A percentile compares a stretch with the other conserved stretches of the same genome.
Conservation (phyloP, 257 asterid genomes). For the Capsicum rhomboideum region DNA sequence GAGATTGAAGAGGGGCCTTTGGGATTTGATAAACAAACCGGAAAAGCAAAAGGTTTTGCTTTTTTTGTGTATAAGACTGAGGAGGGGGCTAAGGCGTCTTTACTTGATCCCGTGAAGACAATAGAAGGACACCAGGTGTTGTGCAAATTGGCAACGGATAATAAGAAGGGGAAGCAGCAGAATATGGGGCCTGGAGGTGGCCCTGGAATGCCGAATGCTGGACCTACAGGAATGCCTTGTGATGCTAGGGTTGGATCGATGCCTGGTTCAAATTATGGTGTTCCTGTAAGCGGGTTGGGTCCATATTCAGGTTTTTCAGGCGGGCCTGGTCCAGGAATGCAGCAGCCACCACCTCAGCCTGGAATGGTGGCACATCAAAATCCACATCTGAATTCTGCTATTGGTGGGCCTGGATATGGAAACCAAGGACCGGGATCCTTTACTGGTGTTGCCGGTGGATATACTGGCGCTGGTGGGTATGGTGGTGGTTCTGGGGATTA, state of each 20-base stretch:
- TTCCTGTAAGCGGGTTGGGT: slow-evolving; percentile 31
- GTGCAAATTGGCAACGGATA: slow-evolving; percentile 90
- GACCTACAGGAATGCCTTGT: slow-evolving; percentile 36
- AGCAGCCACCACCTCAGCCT: slow-evolving; percentile 53
- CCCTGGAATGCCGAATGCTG: slow-evolving; percentile 43
- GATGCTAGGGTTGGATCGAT: slow-evolving; percentile 14
- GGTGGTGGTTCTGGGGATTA: slow-evolving; percentile 45
- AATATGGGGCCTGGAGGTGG: slow-evolving; percentile 51
- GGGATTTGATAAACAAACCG: slow-evolving; percentile 96
- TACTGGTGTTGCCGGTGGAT: slow-evolving; percentile 29
- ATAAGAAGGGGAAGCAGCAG: slow-evolving; percentile 67
- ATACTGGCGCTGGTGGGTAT: slow-evolving; percentile 30
- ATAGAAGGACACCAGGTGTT: slow-evolving; percentile 85
- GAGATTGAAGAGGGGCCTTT: slow-evolving; percentile 98
- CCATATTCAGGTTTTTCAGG: slow-evolving; percentile 37
- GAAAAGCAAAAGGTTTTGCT: slow-evolving; percentile 89
- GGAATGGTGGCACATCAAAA: slow-evolving; percentile 60
- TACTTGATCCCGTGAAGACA: slow-evolving; percentile 65
- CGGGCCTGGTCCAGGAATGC: slow-evolving; percentile 48
- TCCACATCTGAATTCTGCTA: slow-evolving; percentile 26
- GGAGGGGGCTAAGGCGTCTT: slow-evolving; percentile 77
- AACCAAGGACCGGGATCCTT: slow-evolving; percentile 21
- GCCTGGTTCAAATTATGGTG: slow-evolving; percentile 40
- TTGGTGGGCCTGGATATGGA: slow-evolving; percentile 52
- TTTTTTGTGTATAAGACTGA: slow-evolving; percentile 90